Evolutionary conservation across 768 basidiomycete species (phyloP), one percentile per base, ranked within the genome.

Genomic region (Psilocybe cubensis): DNA sequence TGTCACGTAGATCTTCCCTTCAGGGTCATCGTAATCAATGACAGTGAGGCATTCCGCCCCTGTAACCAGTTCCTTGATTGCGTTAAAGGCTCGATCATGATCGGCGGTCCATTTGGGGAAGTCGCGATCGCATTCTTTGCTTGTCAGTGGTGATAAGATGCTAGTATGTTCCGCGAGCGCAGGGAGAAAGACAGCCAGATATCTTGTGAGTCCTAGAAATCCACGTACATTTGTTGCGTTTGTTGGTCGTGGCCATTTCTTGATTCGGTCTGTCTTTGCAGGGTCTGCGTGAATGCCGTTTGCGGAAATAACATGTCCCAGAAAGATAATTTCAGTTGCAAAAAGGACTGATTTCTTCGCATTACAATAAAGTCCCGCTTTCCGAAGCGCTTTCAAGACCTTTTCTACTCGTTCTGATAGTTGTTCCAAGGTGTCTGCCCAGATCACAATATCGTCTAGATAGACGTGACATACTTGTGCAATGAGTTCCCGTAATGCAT

Each of bases 191-290:
- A 61, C 42, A 0, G 69, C 57, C 0, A 77, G 35, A 45, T 75
- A 79, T 0, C 66, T 57, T 0, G 68, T 67, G 0, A 78, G 56
- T 0, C 75, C 74, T 0, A 79, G 54, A 48, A 76, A 78, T 0
- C 67, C 62, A 0, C 66, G 65, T 0, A 76, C 70, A 35, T 75
- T 66, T 1, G 60, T 68, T 0, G 70, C 63, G 0, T 58, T 63
- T 1, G 24, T 60, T 0, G 74, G 76, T 0, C 17, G 50, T 0
- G 72, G 72, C 77, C 76, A 77, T 23, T 68, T 54, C 0, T 60
- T 24, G 4, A 76, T 63, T 0, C 63, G 38, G 1, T 73, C 68
- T 6, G 64, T 48, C 56, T 76, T 78, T 7, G 23, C 1, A 2
- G 57, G 42, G 41, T 72, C 67, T 2, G 72, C 64, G n/a, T 64